phyloP scores from a whole-genome alignment of 2,329 filamentous ascomycete genomes.

The Monosporascus sp. region DNA sequence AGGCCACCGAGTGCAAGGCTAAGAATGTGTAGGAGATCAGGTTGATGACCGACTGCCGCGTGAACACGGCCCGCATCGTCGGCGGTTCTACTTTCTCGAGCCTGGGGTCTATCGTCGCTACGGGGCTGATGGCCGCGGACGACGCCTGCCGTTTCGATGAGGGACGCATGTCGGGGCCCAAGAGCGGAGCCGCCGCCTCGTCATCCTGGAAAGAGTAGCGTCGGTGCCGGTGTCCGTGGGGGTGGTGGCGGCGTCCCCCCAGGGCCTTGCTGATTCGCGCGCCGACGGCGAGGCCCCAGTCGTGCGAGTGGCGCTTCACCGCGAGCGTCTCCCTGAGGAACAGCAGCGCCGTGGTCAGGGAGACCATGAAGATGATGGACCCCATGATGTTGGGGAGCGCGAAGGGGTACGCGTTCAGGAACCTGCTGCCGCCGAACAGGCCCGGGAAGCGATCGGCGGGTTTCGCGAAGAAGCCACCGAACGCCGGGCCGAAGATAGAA shows the following conservation, averaged over 20 bases:
- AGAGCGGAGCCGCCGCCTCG: slow-evolving; percentile 51
- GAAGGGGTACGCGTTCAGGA: slow-evolving; percentile 77
- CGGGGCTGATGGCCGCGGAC: background rate
- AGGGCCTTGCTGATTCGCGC: slow-evolving; percentile 51
- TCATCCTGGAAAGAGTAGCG: slow-evolving; percentile 48
- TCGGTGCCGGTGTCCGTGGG: slow-evolving; percentile 26
- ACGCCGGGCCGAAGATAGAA: slow-evolving; percentile 78
- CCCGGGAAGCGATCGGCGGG: slow-evolving; percentile 69
- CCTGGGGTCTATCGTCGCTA: slow-evolving; percentile 8
- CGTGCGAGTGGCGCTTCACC: slow-evolving; percentile 59
- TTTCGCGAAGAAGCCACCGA: slow-evolving; percentile 81
- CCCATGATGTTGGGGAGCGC: slow-evolving; percentile 77
- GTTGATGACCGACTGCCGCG: slow-evolving; percentile 67
- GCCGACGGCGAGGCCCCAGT: slow-evolving; percentile 74
- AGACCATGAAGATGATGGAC: slow-evolving; percentile 70
- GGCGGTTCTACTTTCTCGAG: slow-evolving; percentile 16
- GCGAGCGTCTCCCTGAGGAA: slow-evolving; percentile 86
- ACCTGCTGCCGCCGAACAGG: slow-evolving; percentile 60
- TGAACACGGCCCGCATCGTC: slow-evolving; percentile 51
- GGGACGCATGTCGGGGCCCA: slow-evolving; percentile 30
- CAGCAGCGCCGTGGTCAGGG: slow-evolving; percentile 66
- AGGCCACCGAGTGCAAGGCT: slow-evolving; percentile 76
- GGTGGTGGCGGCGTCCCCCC: slow-evolving; percentile 14
- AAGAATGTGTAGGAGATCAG: slow-evolving; percentile 75
- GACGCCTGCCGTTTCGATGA: background rate